These are phyloP conservation scores for Solanum peruvianum DNA, from an alignment of 257 asterid species.

Conservation along the genomic window DNA sequence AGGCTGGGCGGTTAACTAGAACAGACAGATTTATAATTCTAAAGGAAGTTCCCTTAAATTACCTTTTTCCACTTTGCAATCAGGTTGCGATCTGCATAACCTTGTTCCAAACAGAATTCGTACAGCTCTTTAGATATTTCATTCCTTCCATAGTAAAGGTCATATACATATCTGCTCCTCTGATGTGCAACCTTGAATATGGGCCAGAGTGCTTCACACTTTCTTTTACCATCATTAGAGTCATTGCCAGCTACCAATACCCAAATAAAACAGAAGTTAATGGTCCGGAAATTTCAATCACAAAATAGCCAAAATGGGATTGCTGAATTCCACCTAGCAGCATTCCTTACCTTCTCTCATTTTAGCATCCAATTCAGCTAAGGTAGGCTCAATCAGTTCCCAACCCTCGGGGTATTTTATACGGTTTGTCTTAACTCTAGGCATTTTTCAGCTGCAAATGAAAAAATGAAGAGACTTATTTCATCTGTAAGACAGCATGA, in stretches of 20 bases:
- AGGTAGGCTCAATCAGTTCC: constrained; percentile 90
- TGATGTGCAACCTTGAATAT: constrained; percentile 89
- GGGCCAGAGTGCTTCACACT: constrained; percentile 91
- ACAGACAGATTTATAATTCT: background rate
- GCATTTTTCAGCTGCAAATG: constrained; percentile 32
- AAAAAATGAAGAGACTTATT: background rate
- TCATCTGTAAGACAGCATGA: background rate
- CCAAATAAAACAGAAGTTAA: background rate
- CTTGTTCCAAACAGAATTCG: constrained; percentile 89
- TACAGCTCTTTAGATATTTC: constrained; percentile 78
- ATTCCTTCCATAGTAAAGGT: constrained; percentile 67
- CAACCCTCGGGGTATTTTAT: constrained; percentile 79
- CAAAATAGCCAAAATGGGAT: background rate
- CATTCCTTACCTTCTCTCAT: constrained; percentile 73
- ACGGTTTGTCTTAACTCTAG: constrained; percentile 79
- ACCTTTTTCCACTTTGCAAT: constrained; percentile 62
- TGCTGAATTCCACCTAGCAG: background rate
- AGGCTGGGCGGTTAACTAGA: background rate
- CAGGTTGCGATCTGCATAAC: constrained; percentile 77
- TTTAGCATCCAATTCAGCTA: constrained; percentile 65
- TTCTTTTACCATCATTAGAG: constrained; percentile 77
- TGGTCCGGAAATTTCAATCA: background rate
- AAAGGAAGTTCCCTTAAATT: background rate
- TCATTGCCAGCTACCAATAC: constrained; percentile 58
- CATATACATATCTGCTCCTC: constrained; percentile 72